A percentile compares a stretch with the other conserved stretches of the same genome.
phyloP scores from a whole-genome alignment of 129 eudicot genomes.

The Lactuca saligna region DNA sequence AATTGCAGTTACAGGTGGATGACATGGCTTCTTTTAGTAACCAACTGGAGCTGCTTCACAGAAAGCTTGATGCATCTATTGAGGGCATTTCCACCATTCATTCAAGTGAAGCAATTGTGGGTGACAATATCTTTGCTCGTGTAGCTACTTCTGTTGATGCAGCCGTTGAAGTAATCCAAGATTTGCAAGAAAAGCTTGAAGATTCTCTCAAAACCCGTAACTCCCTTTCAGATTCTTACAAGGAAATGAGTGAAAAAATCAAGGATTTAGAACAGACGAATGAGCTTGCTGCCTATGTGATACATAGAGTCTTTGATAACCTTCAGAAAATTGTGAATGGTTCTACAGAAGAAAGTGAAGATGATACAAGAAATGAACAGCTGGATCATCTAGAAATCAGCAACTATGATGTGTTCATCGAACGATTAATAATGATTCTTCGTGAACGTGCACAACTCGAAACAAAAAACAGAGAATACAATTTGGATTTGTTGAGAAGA shows the following conservation, averaged over 20 bases:
- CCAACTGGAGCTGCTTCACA: slow-evolving; percentile 43
- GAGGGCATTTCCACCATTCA: slow-evolving; percentile 10
- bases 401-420: slow-evolving; percentile 42
- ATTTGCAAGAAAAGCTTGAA: slow-evolving; percentile 51
- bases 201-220: slow-evolving; percentile 42
- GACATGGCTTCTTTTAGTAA: slow-evolving; percentile 10
- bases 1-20: slow-evolving; percentile 51
- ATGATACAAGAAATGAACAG: slow-evolving; percentile 28
- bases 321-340: slow-evolving; percentile 55
- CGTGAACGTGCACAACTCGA: slow-evolving; percentile 52
- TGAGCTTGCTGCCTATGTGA: slow-evolving; percentile 39
- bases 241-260: slow-evolving; percentile 39
- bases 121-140: slow-evolving; percentile 31
- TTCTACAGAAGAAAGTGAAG: slow-evolving; percentile 43
- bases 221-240: slow-evolving; percentile 29
- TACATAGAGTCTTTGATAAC: slow-evolving; percentile 54
- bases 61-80: slow-evolving; percentile 47
- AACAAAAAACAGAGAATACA: slow-evolving; percentile 49
- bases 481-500: slow-evolving; percentile 47
- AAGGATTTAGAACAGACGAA: slow-evolving; percentile 47
- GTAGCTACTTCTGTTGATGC: slow-evolving; percentile 48
- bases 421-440: slow-evolving; percentile 41
- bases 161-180: slow-evolving; percentile 56
- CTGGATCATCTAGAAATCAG: slow-evolving; percentile 52
- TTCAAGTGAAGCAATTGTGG: slow-evolving; percentile 13